These are phyloP conservation scores for Fomes fomentarius DNA, from an alignment of 1,284 basidiomycete genomes.

Conservation along the genomic window DNA sequence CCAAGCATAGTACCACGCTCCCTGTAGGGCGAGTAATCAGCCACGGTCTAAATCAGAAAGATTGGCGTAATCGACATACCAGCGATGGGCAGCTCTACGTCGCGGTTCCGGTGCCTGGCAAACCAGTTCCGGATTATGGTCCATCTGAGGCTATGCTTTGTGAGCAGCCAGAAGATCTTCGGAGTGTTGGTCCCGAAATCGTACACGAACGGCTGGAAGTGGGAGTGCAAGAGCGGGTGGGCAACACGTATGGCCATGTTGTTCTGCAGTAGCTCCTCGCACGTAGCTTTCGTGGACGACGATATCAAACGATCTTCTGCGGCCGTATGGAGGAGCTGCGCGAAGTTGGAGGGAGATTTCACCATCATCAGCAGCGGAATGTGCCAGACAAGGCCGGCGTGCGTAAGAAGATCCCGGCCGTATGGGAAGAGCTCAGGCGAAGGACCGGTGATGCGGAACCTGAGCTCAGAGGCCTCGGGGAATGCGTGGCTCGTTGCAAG, in stretches of 20 bases:
- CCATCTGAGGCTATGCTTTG: background rate
- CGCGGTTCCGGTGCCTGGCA: background rate
- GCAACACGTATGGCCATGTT: background rate
- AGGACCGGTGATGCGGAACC: conserved; percentile 4
- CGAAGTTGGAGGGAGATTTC: background rate
- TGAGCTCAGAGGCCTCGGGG: background rate
- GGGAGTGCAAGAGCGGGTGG: background rate
- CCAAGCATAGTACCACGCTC: too few relatives aligned
- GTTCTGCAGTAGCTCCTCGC: background rate
- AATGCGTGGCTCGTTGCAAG: background rate
- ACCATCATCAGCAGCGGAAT: background rate
- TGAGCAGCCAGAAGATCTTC: background rate
- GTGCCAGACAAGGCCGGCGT: background rate
- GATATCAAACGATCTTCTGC: background rate
- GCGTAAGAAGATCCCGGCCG: conserved; percentile 1
- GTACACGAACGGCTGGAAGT: background rate
- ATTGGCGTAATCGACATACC: background rate
- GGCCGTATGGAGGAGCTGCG: background rate
- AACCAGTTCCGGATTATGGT: background rate
- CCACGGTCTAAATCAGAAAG: too few relatives aligned
- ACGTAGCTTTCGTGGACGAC: background rate
- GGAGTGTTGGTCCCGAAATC: background rate
- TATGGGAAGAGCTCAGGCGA: background rate
- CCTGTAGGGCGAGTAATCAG: too few relatives aligned
- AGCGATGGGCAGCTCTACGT: background rate